Base-by-base conservation (phyloP, 2,329 filamentous ascomycete genomes). In the Botryotinia calthae region DNA sequence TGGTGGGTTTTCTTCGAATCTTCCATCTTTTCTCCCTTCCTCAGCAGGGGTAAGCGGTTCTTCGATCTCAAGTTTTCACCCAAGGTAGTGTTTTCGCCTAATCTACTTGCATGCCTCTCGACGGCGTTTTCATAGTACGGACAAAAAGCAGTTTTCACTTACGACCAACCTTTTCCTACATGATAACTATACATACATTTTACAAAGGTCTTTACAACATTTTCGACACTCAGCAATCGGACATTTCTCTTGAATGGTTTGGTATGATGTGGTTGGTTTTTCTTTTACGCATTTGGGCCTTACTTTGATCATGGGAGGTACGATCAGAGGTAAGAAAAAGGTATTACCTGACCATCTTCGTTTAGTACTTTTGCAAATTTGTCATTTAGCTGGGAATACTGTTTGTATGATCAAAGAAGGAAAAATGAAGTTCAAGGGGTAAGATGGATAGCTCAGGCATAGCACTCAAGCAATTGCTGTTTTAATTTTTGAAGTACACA, bases 281-380 rank as follows among this genome's bases (percentile, higher is more conserved):
- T 51, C 62, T 73, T 56, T 72, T 25, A 58, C 72, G 59, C 71
- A 72, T 73, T 74, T 64, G 65, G 58, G 73, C 70, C 69, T 59
- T 76, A 70, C 64, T 74, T 75, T 78, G 76, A 76, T 78, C 78
- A 74, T 80, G 40, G 77, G 80, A 86, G 84, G 85, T 86, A 86
- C 86, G 84, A 85, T 86, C 84, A 85, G 85, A 86, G 86, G 85
- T 87, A 87, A 87, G 85, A 80, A 76, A 70, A 76, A 74, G 75
- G 70, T 74, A 74, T 73, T 76, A 74, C 79, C 78, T 79, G 77
- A 78, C 77, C 76, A 78, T 75, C 77, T 74, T 78, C 67, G 25
- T 73, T 31, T 71, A 71, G 72, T 71, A 31, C 76, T 77, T 72
- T 65, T 74, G 74, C 72, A 62, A 73, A 37, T 61, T 48, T 68